phyloP scores from a whole-genome alignment of 2,329 filamentous ascomycete genomes.

The Cryphonectria carpinicola region DNA sequence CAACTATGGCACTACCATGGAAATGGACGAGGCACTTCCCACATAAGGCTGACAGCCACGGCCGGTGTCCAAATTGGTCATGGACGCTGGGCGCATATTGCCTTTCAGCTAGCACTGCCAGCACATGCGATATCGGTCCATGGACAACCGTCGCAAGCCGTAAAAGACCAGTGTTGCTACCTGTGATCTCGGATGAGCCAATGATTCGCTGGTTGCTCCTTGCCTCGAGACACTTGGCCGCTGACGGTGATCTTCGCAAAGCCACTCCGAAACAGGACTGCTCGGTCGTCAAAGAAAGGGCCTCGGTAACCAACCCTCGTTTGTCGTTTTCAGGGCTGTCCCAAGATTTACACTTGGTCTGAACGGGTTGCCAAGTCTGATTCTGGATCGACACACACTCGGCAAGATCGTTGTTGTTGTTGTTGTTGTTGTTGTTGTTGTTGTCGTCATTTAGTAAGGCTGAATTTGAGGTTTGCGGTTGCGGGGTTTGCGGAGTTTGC shows the following conservation, averaged over 20 bases:
- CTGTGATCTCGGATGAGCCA: not conserved
- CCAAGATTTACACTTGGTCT: not conserved
- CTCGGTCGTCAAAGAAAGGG: not conserved
- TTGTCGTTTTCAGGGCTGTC: not conserved
- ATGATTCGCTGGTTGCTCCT: not conserved
- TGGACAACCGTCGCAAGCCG: not conserved
- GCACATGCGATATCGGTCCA: conserved; percentile 13
- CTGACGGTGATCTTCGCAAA: not conserved
- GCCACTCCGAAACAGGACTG: conserved; percentile 11
- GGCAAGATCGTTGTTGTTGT: too few relatives aligned
- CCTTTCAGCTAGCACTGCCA: conserved; percentile 3
- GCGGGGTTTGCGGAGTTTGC: not conserved
- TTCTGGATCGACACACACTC: not conserved
- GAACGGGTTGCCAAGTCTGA: not conserved
- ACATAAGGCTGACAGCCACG: conserved; percentile 11
- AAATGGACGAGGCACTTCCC: not conserved
- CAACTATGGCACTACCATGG: not conserved
- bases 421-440: too few relatives aligned
- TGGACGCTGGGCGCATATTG: not conserved
- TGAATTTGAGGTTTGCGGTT: not conserved
- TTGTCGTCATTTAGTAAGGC: not conserved
- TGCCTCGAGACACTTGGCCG: not conserved
- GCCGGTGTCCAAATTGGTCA: not conserved
- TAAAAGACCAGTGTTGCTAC: not conserved
- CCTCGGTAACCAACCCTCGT: not conserved